A percentile compares a stretch with the other conserved stretches of the same genome.
Conservation (phyloP, 2,329 filamentous ascomycete genomes). For the Fusarium xylarioides region DNA sequence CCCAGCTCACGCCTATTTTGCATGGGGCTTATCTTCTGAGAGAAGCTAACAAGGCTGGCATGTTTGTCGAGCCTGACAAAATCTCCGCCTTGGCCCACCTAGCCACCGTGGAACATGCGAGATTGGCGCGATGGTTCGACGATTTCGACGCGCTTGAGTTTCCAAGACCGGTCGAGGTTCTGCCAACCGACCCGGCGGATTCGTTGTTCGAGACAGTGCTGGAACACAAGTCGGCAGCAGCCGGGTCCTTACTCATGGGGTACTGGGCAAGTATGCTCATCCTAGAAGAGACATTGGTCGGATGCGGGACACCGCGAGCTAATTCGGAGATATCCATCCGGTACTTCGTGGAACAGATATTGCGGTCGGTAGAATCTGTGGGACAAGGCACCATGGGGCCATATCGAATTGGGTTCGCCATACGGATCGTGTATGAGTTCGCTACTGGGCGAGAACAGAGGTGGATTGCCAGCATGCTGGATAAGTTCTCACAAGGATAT, state of each 20-base stretch:
- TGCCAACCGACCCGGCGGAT: slow-evolving; percentile 41
- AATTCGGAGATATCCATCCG: slow-evolving; percentile 41
- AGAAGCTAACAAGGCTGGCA: slow-evolving; percentile 41
- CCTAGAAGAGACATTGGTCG: slow-evolving; percentile 49
- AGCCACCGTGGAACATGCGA: slow-evolving; percentile 43
- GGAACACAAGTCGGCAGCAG: slow-evolving; percentile 45
- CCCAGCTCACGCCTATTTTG: slow-evolving; percentile 48
- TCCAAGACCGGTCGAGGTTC: slow-evolving; percentile 40
- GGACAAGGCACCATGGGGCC: slow-evolving; percentile 51
- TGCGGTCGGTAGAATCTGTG: slow-evolving; percentile 51
- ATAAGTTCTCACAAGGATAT: slow-evolving; percentile 46
- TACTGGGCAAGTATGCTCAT: slow-evolving; percentile 54
- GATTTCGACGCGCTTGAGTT: slow-evolving; percentile 38
- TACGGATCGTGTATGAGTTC: slow-evolving; percentile 53
- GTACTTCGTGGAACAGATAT: slow-evolving; percentile 45
- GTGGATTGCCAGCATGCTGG: slow-evolving; percentile 48
- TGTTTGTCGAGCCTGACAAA: slow-evolving; percentile 43
- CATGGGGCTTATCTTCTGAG: slow-evolving; percentile 47
- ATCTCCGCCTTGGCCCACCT: slow-evolving; percentile 43
- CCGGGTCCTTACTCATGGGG: slow-evolving; percentile 48
- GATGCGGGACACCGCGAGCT: slow-evolving; percentile 43
- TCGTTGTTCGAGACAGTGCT: slow-evolving; percentile 49
- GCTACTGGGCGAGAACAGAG: slow-evolving; percentile 46
- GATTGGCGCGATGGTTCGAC: slow-evolving; percentile 48
- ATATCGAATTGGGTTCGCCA: slow-evolving; percentile 48